Conservation (phyloP, 2,329 filamentous ascomycete species). For the Pestalotiopsis sp. region DNA sequence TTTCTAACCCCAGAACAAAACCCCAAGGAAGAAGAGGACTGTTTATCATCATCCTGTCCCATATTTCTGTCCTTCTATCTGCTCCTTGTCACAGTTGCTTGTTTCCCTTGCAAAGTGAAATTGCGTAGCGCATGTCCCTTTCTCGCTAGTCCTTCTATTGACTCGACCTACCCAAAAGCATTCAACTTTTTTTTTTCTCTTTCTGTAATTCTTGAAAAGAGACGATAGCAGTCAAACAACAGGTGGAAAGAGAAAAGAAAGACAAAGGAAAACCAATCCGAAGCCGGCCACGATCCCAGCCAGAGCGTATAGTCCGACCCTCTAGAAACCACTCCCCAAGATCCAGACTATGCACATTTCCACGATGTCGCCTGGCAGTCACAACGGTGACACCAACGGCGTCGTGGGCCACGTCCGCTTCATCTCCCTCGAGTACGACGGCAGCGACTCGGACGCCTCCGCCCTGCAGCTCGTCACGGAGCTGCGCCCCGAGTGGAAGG, state of each 20-base stretch:
- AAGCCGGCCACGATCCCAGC: background rate
- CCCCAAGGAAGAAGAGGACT: background rate
- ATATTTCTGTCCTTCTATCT: background rate
- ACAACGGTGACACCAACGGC: conserved; percentile 30
- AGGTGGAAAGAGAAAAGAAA: background rate
- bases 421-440: conserved; percentile 79
- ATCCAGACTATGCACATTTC: background rate
- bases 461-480: conserved; percentile 78
- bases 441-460: conserved; percentile 74
- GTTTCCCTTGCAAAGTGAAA: background rate
- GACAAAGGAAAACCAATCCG: background rate
- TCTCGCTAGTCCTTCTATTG: background rate
- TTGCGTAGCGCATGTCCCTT: background rate
- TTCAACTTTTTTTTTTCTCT: background rate
- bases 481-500: conserved; percentile 81
- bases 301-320: background rate
- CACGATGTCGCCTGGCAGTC: conserved; percentile 25
- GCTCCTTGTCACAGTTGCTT: background rate
- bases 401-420: conserved; percentile 52
- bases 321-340: background rate
- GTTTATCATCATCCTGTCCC: background rate
- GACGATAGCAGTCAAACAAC: background rate
- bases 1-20: background rate
- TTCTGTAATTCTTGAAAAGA: background rate
- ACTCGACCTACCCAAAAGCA: background rate